phyloP scores from a whole-genome alignment of 1,284 basidiomycete species.

The Ustilago sp. region DNA sequence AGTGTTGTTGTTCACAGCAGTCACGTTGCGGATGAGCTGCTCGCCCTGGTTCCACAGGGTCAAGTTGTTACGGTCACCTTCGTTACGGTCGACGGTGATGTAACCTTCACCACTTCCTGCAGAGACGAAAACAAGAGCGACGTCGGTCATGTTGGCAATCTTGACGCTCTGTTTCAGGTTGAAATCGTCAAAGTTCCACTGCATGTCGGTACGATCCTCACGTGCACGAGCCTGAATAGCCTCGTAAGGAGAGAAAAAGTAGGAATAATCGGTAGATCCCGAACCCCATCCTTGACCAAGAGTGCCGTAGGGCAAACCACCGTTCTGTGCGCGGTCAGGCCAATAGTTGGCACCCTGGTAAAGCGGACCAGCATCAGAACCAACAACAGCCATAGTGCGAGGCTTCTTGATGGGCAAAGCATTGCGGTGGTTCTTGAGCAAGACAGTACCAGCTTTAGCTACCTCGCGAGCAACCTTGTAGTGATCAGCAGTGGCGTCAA shows the following conservation, averaged over 20 bases:
- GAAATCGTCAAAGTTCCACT: conserved; percentile 76
- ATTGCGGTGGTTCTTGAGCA: conserved; percentile 77
- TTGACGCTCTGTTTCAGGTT: conserved; percentile 46
- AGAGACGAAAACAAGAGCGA: conserved; percentile 76
- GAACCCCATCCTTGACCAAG: conserved; percentile 84
- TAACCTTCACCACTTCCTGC: conserved; percentile 60
- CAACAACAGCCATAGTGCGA: conserved; percentile 55
- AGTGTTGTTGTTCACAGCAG: conserved; percentile 59
- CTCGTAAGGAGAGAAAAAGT: conserved; percentile 74
- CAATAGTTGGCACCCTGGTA: conserved; percentile 80
- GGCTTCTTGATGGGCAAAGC: conserved; percentile 55
- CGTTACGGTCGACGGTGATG: conserved; percentile 70
- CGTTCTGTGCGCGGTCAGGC: conserved; percentile 72
- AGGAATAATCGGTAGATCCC: conserved; percentile 73
- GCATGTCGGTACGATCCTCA: conserved; percentile 73
- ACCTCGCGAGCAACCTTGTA: conserved; percentile 77
- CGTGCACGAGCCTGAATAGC: conserved; percentile 76
- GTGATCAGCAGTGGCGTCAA: conserved; percentile 82
- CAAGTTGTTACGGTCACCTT: conserved; percentile 81
- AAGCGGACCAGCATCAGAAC: conserved; percentile 77
- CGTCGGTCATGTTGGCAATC: conserved; percentile 66
- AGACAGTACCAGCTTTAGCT: conserved; percentile 78
- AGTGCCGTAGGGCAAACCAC: conserved; percentile 74
- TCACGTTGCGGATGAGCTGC: conserved; percentile 56
- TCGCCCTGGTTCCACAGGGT: conserved; percentile 84